phyloP scores from a whole-genome alignment of 2,329 filamentous ascomycete species.

The Trichoderma cornu-damae region DNA sequence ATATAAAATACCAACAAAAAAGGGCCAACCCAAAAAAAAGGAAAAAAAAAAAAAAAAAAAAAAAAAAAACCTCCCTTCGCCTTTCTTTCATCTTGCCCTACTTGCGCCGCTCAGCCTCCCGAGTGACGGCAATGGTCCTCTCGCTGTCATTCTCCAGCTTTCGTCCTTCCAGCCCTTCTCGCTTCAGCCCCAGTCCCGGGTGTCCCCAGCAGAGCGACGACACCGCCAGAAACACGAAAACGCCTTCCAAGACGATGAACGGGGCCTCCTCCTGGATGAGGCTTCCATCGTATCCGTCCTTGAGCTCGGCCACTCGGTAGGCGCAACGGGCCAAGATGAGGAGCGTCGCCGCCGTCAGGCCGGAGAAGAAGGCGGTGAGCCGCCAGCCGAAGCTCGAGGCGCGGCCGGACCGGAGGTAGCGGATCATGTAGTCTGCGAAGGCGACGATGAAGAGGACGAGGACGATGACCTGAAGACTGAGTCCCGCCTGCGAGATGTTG shows the following conservation, averaged over 20 bases:
- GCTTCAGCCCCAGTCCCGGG: constrained; percentile 38
- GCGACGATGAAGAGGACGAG: constrained; percentile 47
- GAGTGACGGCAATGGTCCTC: constrained; percentile 14
- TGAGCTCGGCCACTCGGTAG: constrained; percentile 62
- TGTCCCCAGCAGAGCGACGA: constrained; percentile 37
- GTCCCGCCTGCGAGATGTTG: constrained; percentile 45
- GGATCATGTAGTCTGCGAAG: constrained; percentile 48
- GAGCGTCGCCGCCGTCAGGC: constrained; percentile 49
- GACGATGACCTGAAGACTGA: constrained; percentile 54
- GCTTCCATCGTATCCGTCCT: constrained; percentile 54
- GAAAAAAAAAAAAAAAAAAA: too few relatives aligned
- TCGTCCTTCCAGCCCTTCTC: constrained; percentile 7
- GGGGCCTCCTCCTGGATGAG: constrained; percentile 49
- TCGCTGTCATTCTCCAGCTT: constrained; percentile 25
- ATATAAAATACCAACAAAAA: too few relatives aligned
- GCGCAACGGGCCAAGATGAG: constrained; percentile 58
- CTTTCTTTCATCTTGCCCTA: not conserved
- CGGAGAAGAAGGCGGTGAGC: constrained; percentile 45
- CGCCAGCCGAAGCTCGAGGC: constrained; percentile 27
- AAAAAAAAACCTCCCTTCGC: too few relatives aligned
- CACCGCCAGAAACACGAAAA: constrained; percentile 36
- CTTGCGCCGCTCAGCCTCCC: not conserved
- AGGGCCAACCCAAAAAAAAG: not conserved
- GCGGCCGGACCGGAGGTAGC: constrained; percentile 34
- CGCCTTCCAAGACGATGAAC: constrained; percentile 51